Conservation (phyloP, 2,329 filamentous ascomycete species). For the Monilinia vaccinii-corymbosi region DNA sequence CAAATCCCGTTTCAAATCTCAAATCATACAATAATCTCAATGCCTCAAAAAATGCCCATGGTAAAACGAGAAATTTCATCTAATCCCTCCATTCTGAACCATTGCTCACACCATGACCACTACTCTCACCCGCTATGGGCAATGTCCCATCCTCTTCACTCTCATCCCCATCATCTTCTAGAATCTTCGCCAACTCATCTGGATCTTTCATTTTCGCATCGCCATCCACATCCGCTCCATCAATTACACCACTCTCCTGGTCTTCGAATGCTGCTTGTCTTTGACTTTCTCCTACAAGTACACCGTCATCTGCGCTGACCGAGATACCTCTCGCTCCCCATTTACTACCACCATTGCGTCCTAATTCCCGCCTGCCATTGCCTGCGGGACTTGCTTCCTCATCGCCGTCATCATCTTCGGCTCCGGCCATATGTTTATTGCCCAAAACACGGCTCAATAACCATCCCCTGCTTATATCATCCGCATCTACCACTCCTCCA, state of each 20-base stretch:
- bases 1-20: neutral
- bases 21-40: neutral
- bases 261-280: constrained; percentile 30
- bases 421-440: constrained; percentile 46
- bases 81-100: constrained; percentile 6
- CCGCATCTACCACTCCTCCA: constrained; percentile 81
- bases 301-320: constrained; percentile 55
- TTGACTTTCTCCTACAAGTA: constrained; percentile 42
- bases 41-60: neutral
- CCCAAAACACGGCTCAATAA: constrained; percentile 72
- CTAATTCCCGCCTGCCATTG: constrained; percentile 4
- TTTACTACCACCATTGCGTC: constrained; percentile 18
- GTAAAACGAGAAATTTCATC: neutral
- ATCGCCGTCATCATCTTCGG: constrained; percentile 21
- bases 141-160: constrained; percentile 14
- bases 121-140: neutral
- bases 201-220: constrained; percentile 60
- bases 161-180: constrained; percentile 46
- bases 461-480: constrained; percentile 81
- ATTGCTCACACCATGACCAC: constrained; percentile 1
- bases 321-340: constrained; percentile 59
- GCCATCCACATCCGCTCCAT: constrained; percentile 40
- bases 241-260: constrained; percentile 38
- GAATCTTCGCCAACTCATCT: constrained; percentile 51
- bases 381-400: constrained; percentile 20